A percentile compares a stretch with the other conserved stretches of the same genome.
Conservation (phyloP, 2,329 filamentous ascomycete species). For the Aureobasidium zeae region DNA sequence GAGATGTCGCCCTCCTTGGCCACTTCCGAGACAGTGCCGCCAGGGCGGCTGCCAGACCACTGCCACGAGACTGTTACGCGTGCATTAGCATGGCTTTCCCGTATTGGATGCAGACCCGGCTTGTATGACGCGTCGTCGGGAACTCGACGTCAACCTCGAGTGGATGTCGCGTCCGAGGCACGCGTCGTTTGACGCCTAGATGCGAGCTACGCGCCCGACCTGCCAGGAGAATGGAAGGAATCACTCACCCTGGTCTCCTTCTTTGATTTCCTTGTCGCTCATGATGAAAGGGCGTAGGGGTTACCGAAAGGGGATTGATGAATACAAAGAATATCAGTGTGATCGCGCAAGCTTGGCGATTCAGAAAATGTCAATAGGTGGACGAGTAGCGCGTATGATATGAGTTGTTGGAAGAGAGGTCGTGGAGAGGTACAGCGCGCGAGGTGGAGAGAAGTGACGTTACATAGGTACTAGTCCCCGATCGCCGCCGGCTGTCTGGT, state of each 20-base stretch:
- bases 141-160: conserved; percentile 9
- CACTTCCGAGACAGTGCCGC: conserved; percentile 48
- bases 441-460: conserved; percentile 6
- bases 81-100: conserved; percentile 16
- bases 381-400: background rate
- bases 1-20: conserved; percentile 51
- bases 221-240: conserved; percentile 1
- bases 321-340: conserved; percentile 9
- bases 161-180: conserved; percentile 12
- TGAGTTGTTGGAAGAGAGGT: conserved; percentile 6
- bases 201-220: background rate
- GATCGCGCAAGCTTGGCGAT: conserved; percentile 8
- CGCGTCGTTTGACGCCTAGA: background rate
- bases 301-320: background rate
- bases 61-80: conserved; percentile 50
- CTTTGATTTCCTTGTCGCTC: conserved; percentile 40
- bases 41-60: conserved; percentile 48
- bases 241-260: conserved; percentile 42
- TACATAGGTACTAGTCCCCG: background rate
- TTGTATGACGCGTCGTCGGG: conserved; percentile 1
- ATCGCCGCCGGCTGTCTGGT: conserved; percentile 12
- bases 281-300: conserved; percentile 24
- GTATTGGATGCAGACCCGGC: background rate
- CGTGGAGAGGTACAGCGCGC: background rate
- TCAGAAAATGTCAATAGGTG: too few relatives aligned